Percentiles rank a stretch among this genome's conserved stretches.
Evolutionary conservation across 2,329 filamentous ascomycete species (phyloP).

Genomic region (Chaetomium sp.): DNA sequence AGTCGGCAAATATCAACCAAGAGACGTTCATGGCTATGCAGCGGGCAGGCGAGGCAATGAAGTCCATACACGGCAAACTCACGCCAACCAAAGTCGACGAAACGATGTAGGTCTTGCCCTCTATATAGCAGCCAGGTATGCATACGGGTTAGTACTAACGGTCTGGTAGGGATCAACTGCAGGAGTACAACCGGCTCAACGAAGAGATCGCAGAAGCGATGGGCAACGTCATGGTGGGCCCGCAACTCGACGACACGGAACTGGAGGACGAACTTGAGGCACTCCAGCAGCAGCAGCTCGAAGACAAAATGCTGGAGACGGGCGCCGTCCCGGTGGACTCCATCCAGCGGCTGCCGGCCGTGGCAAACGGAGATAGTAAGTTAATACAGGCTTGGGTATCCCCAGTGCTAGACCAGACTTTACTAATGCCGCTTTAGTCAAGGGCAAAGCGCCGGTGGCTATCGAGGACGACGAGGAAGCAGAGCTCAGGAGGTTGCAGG

Average conservation of each 20-base stretch:
- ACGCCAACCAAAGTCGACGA: conserved; percentile 94
- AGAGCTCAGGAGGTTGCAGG: conserved; percentile 88
- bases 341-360: conserved; percentile 74
- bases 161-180: conserved; percentile 73
- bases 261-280: conserved; percentile 82
- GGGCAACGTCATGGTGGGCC: conserved; percentile 67
- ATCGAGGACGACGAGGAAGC: conserved; percentile 95
- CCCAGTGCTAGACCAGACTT: conserved; percentile 2
- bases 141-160: conserved; percentile 38
- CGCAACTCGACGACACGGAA: conserved; percentile 80
- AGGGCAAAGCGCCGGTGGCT: conserved; percentile 52
- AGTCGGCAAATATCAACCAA: conserved; percentile 97
- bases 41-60: conserved; percentile 86
- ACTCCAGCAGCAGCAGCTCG: conserved; percentile 88
- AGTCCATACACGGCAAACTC: conserved; percentile 85
- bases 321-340: conserved; percentile 79
- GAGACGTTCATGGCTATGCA: conserved; percentile 95
- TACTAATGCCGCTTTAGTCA: conserved; percentile 45
- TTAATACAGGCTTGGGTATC: conserved; percentile 31
- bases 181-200: conserved; percentile 89
- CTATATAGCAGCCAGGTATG: not conserved
- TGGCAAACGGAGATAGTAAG: conserved; percentile 75
- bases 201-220: conserved; percentile 91
- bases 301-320: conserved; percentile 90
- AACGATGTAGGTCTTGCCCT: conserved; percentile 71